Base-by-base conservation (phyloP, 2,329 filamentous ascomycete genomes). In the Rosellinia necatrix region DNA sequence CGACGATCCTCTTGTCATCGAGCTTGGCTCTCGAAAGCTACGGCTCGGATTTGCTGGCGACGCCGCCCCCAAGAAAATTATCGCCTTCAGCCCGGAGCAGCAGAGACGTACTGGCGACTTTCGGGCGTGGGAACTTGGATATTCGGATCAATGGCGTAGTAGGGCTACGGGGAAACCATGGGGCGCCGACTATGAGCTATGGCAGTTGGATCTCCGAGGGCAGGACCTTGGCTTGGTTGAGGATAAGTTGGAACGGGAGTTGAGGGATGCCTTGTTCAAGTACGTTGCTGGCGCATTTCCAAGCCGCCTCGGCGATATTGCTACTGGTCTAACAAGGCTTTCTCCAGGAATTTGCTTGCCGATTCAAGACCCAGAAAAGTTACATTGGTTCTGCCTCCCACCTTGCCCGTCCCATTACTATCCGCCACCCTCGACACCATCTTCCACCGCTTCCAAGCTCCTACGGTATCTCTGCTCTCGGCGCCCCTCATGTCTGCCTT, bases 11-110 rank as follows among this genome's bases (percentile, higher is more conserved):
- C 74, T 96, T 4, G 82, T 99, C 37, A 78, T 97, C 48, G 92
- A 97, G 71, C 72, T 97, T 30, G 92, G 92, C 1, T 83, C 90
- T 8, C 84, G 93, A 19, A 88, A 86, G 72, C 72, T 97, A 22
- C 85, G 89, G 40, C 87, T 89, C 8, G 94, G 94, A 0, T 94
- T 97, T 69, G 90, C 92, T 5, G 92, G 92, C 48, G 92, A 96
- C 71, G 82, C 86, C 38, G 75, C 79, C 3, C 92, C 92, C 64
- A 96, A 93, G 71, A 82, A 80, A 1, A 79, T 81, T 12, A 75
- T 92, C 19, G 78, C 82, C 19, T 93, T 92, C 71, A 85, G 86
- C 0, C 91, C 90, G 0, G 88, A 92, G 60, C 82, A 89, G 68
- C 86, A 89, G 68, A 83, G 90, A 50, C 83, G 93, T 58, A 84